Evolutionary conservation across 225 moss, liverwort and hornwort species (phyloP).

Genomic region (Bryum argenteum): DNA sequence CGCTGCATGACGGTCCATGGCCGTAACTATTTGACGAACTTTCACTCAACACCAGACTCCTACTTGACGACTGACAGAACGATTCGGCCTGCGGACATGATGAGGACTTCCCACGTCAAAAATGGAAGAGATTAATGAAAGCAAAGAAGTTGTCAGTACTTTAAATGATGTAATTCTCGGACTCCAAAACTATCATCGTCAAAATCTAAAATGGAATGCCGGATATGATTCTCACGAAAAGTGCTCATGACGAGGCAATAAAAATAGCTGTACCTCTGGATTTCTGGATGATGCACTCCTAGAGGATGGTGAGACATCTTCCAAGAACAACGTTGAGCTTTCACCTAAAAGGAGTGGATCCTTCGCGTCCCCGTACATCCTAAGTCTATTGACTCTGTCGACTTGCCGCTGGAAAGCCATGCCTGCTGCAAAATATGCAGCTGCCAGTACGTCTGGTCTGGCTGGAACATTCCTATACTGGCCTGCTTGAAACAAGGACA

Average conservation of each 20-base stretch:
- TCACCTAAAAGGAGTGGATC: constrained; percentile 42
- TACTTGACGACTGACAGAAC: constrained; percentile 43
- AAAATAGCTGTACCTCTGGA: constrained; percentile 31
- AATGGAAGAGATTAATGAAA: constrained; percentile 5
- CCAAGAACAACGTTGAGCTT: constrained; percentile 46
- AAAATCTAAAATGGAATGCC: constrained; percentile 11
- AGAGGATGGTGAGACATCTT: constrained; percentile 46
- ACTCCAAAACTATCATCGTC: neutral
- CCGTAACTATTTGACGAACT: constrained; percentile 51
- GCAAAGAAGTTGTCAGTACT: neutral
- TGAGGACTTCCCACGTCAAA: constrained; percentile 4
- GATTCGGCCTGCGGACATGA: constrained; percentile 52
- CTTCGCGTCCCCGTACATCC: constrained; percentile 45
- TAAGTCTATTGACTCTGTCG: constrained; percentile 42
- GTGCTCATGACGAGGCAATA: neutral
- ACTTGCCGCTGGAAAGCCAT: constrained; percentile 74
- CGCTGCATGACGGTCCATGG: constrained; percentile 39
- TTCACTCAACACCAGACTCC: constrained; percentile 44
- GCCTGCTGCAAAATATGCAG: constrained; percentile 78
- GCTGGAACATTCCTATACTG: constrained; percentile 30
- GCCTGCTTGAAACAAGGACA: constrained; percentile 36
- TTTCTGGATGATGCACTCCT: constrained; percentile 44
- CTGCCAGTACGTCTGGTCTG: constrained; percentile 68
- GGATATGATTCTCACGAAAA: neutral
- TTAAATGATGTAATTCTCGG: neutral